These are phyloP conservation scores for Chaetothyriales sp. DNA, from an alignment of 2,329 filamentous ascomycete species.

Conservation along the genomic window DNA sequence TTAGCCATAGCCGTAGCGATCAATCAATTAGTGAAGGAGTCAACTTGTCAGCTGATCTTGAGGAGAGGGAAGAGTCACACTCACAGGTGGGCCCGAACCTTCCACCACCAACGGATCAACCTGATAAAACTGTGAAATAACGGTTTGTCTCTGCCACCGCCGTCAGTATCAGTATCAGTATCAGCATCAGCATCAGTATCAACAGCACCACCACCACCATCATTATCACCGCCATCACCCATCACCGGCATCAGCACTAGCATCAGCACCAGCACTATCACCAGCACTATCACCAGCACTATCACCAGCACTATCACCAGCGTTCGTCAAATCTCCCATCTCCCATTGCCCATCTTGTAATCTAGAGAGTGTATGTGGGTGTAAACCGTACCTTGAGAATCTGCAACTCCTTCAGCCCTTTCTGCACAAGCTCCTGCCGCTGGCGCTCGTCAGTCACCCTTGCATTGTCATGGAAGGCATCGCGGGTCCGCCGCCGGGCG, in stretches of 20 bases:
- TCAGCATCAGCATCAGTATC: not conserved
- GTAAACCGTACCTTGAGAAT: slow-evolving; percentile 62
- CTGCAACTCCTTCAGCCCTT: slow-evolving; percentile 74
- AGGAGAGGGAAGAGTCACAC: slow-evolving; percentile 19
- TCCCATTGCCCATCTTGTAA: no score
- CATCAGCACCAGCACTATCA: not conserved
- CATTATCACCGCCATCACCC: not conserved
- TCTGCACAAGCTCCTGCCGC: slow-evolving; percentile 80
- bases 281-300: not conserved
- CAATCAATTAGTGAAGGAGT: not conserved
- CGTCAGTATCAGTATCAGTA: slow-evolving; percentile 23
- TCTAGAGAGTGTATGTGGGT: not conserved
- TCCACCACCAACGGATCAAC: slow-evolving; percentile 85
- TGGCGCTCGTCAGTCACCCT: slow-evolving; percentile 56
- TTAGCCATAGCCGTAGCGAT: slow-evolving; percentile 9
- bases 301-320: not conserved
- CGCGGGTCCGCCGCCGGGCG: slow-evolving; percentile 74
- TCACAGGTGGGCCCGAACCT: slow-evolving; percentile 57
- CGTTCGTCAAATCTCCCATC: not conserved
- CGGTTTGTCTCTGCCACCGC: slow-evolving; percentile 68
- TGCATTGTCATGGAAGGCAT: slow-evolving; percentile 76
- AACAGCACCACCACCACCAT: not conserved
- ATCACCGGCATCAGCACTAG: not conserved
- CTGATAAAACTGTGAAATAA: slow-evolving; percentile 90
- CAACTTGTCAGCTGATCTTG: slow-evolving; percentile 3